Percentiles rank a stretch among this genome's conserved stretches.
phyloP scores from a whole-genome alignment of 148 eudicot species.

The Dianthus caryophyllus region DNA sequence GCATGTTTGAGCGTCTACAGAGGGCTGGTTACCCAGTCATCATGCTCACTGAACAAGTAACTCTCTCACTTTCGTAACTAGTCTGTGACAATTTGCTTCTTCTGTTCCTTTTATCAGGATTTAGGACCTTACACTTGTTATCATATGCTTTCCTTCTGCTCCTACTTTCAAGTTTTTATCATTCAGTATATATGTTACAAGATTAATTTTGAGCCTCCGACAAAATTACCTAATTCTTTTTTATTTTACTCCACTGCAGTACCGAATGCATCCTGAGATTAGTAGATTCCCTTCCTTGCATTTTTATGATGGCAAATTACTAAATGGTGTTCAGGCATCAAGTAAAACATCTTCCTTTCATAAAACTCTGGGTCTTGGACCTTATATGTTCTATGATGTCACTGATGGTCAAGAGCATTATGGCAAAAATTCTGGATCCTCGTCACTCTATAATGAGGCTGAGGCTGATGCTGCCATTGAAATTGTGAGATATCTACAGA shows the following conservation, averaged over 20 bases:
- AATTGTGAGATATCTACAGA: conserved; percentile 59
- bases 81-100: conserved; percentile 10
- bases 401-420: conserved; percentile 76
- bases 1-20: conserved; percentile 99
- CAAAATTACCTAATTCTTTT: conserved; percentile 8
- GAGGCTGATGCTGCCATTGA: conserved; percentile 98
- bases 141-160: neutral
- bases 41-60: conserved; percentile 94
- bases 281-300: conserved; percentile 78
- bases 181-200: conserved; percentile 6
- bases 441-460: conserved; percentile 79
- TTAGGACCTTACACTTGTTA: neutral
- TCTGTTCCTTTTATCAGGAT: conserved; percentile 1
- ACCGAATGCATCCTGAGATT: conserved; percentile 99
- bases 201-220: too few relatives aligned
- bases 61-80: conserved; percentile 9
- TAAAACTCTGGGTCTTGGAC: conserved; percentile 71
- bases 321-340: conserved; percentile 64
- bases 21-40: conserved; percentile 90
- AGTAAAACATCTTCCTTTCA: conserved; percentile 75
- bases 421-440: conserved; percentile 70
- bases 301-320: conserved; percentile 85
- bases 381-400: conserved; percentile 83
- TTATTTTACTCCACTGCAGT: conserved; percentile 46
- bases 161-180: neutral